phyloP scores from a whole-genome alignment of 202 grass and related monocot genomes.

The Bolboschoenoplectus hybrid region DNA sequence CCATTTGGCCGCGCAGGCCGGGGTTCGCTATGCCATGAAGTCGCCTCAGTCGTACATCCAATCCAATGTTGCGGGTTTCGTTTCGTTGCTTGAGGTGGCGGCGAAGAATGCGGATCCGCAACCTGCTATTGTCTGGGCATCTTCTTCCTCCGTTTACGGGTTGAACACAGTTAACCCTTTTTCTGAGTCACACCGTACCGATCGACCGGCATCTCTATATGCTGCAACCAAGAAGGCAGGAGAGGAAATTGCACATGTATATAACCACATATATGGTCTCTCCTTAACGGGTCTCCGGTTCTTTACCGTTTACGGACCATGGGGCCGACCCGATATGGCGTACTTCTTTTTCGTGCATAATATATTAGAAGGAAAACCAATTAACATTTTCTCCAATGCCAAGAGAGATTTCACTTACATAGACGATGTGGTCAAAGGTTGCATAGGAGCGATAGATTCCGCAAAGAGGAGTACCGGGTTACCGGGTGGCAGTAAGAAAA shows the following conservation, averaged over 20 bases:
- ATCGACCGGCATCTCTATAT: constrained; percentile 90
- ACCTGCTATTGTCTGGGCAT: constrained; percentile 92
- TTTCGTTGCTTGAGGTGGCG: constrained; percentile 67
- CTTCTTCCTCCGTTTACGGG: constrained; percentile 90
- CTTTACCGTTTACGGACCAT: constrained; percentile 95
- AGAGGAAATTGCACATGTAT: constrained; percentile 87
- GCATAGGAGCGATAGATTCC: constrained; percentile 80
- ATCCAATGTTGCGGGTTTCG: constrained; percentile 89
- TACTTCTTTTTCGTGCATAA: constrained; percentile 86
- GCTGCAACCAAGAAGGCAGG: constrained; percentile 97
- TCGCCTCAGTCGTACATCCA: constrained; percentile 88
- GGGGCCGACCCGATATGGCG: constrained; percentile 97
- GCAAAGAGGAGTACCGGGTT: constrained; percentile 69
- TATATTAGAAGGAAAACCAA: constrained; percentile 78
- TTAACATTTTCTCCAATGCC: constrained; percentile 78
- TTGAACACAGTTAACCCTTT: constrained; percentile 79
- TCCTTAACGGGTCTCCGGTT: constrained; percentile 93
- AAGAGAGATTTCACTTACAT: constrained; percentile 98
- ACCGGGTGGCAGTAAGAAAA: constrained; percentile 63
- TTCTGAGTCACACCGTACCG: constrained; percentile 90
- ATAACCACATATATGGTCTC: constrained; percentile 98
- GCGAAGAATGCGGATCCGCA: constrained; percentile 89
- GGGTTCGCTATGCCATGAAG: constrained; percentile 87
- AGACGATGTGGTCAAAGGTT: constrained; percentile 91
- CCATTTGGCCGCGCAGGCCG: constrained; percentile 92